Evolutionary conservation across 2,329 filamentous ascomycete genomes (phyloP), one percentile per base, ranked within the genome.

Genomic region (Bipolaris gigantea): DNA sequence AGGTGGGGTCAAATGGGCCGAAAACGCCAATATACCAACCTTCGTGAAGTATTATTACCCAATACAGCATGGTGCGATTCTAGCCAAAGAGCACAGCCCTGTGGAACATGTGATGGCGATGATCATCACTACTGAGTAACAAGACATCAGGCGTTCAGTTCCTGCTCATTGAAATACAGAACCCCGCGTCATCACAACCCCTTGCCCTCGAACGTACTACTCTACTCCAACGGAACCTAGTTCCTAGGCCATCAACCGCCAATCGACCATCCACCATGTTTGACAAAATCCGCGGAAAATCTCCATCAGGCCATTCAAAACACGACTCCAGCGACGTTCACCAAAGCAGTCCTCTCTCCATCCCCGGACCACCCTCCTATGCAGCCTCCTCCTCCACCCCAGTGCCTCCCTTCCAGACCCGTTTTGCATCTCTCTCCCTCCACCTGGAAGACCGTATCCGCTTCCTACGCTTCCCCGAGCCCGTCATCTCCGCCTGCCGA

Each of bases 401-500:
- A 40, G 15, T 23, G n/a, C 47, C 53, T 15, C 3, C 52, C 33
- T 54, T 66, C 21, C 60, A 65, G 45, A 63, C 66, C 2, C 55
- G 42, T 25, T 66, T 66, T 42, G 66, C 66, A 5, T 66, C 63
- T 1, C 49, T 69, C 25, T 66, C 64, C 0, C 55, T 69, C 35
- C 66, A 69, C 48, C 47, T 56, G 52, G 40, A 51, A 18, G 65
- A 67, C 44, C 53, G 62, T 10, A 30, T 70, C n/a, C 75, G 75
- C 13, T 67, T 77, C 27, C 60, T 77, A 10, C 64, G 68, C 34
- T 77, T 77, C 56, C 65, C 69, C 1, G 44, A 57, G 9, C 32
- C 49, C 25, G 63, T 73, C 7, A 53, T 75, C 27, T 55, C 60
- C 19, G 57, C 54, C 8, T 64, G 73, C 21, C 67, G 67, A n/a